phyloP scores from a whole-genome alignment of 371 early-diverging fungal species.

The Encephalitozoon cuniculi region DNA sequence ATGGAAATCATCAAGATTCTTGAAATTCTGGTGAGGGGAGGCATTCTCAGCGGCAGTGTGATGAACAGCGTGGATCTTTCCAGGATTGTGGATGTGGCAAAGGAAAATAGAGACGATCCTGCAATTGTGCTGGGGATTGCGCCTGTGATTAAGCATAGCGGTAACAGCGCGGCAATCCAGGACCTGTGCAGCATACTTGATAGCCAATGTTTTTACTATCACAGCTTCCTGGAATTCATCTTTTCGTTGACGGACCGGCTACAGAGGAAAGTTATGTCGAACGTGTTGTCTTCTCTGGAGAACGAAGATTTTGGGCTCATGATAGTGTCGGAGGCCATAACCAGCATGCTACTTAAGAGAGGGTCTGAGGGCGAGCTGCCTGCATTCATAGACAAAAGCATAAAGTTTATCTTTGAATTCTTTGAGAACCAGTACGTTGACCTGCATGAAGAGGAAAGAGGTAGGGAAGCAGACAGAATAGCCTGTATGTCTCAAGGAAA shows the following conservation, averaged over 20 bases:
- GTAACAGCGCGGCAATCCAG: background rate
- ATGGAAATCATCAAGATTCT: background rate
- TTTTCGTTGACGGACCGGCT: slow-evolving; percentile 3
- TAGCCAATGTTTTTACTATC: slow-evolving; percentile 14
- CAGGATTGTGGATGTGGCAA: background rate
- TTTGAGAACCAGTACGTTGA: background rate
- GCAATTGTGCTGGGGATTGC: slow-evolving; percentile 4
- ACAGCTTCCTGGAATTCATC: background rate
- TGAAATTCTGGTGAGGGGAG: background rate
- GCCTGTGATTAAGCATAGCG: background rate
- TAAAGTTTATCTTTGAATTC: slow-evolving; percentile 12
- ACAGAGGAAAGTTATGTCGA: background rate
- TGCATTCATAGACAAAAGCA: background rate
- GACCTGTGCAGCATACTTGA: background rate
- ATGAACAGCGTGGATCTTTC: background rate
- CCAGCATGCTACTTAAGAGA: background rate
- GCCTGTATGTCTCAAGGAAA: background rate
- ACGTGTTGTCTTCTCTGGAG: background rate
- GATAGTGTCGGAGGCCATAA: background rate
- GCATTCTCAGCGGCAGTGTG: background rate
- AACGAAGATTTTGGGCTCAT: slow-evolving; percentile 5
- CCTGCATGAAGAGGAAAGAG: background rate
- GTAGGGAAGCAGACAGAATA: background rate
- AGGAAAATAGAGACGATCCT: slow-evolving; percentile 4
- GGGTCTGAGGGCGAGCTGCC: background rate